Conservation (phyloP, 805 yeast species). For the Saccharomycopsis fermentans region DNA sequence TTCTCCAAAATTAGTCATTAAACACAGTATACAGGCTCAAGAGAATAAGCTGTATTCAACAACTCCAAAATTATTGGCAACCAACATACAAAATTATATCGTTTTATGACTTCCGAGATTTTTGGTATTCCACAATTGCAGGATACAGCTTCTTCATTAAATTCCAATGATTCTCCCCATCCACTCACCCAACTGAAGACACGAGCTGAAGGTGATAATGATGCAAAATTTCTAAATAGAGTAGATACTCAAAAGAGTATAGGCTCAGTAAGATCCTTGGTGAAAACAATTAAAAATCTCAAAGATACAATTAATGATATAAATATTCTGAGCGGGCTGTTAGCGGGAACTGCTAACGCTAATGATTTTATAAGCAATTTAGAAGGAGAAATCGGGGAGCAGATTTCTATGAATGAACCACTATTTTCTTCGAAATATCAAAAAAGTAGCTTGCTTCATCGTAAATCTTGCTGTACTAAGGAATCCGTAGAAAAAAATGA, state of each 20-base stretch:
- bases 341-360: not conserved
- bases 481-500: not conserved
- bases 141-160: not conserved
- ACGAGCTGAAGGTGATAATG: not conserved
- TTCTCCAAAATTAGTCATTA: not conserved
- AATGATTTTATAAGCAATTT: constrained; percentile 3
- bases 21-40: not conserved
- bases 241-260: not conserved
- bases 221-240: not conserved
- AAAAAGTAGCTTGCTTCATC: not conserved
- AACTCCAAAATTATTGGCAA: not conserved
- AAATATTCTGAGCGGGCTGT: not conserved
- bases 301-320: constrained; percentile 2
- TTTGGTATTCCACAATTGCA: not conserved
- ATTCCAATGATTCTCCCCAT: not conserved
- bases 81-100: not conserved
- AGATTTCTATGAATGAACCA: not conserved
- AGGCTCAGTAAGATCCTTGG: not conserved
- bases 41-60: not conserved
- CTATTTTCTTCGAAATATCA: not conserved
- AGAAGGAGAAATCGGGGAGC: constrained; percentile 9
- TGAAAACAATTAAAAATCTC: not conserved
- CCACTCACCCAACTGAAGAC: not conserved
- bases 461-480: not conserved
- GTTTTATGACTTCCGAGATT: not conserved